phyloP scores from a whole-genome alignment of 1,284 basidiomycete genomes.

The Irpex sp. region DNA sequence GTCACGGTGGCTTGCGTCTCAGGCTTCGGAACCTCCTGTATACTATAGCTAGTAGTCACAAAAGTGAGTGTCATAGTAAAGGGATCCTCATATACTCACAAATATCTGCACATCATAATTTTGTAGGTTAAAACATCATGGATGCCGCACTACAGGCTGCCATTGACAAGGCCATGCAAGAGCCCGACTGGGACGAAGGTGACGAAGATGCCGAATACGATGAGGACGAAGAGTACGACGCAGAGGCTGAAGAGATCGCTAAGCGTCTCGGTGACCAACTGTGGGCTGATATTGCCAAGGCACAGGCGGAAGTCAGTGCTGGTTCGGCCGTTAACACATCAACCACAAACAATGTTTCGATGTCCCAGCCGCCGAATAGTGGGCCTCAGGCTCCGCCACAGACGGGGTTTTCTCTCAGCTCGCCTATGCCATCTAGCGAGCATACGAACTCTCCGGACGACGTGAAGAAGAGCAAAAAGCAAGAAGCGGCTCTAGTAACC shows the following conservation, averaged over 20 bases:
- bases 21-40: too few relatives aligned
- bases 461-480: constrained; percentile 29
- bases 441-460: background rate
- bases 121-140: background rate
- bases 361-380: background rate
- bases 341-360: background rate
- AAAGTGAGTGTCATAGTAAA: too few relatives aligned
- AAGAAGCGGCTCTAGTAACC: constrained; percentile 54
- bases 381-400: background rate
- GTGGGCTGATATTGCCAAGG: constrained; percentile 67
- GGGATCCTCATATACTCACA: too few relatives aligned
- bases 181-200: constrained; percentile 35
- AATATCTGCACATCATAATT: background rate
- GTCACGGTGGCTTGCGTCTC: too few relatives aligned
- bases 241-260: constrained; percentile 69
- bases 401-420: background rate
- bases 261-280: constrained; percentile 64
- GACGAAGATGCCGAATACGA: constrained; percentile 37
- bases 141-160: constrained; percentile 5
- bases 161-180: constrained; percentile 1
- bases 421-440: background rate
- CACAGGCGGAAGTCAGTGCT: constrained; percentile 41
- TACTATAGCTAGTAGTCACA: too few relatives aligned
- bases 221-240: constrained; percentile 62
- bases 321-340: constrained; percentile 12